Evolutionary conservation across 73 alveolate genomes (phyloP), one percentile per base, ranked within the genome.

Genomic region (Uronychia setigera): DNA sequence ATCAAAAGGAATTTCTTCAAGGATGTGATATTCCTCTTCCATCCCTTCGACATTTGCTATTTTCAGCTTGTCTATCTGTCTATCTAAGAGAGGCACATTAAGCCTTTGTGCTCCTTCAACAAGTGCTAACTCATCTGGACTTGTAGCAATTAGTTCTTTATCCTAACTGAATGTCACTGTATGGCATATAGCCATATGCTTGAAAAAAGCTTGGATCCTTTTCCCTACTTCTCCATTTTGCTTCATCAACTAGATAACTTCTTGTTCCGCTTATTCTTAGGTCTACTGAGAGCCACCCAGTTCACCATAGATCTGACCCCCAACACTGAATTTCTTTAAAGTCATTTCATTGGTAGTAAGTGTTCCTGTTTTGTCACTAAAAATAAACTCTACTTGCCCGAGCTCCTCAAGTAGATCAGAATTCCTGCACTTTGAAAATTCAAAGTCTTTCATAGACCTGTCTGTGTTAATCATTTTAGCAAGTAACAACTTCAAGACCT

Each of bases 291-390:
- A 77, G n/a, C 87, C 88, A 59, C 86, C 92, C 59, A 14, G 1
- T 19, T 75, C 34, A 84, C 95, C 97, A 85, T 90, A 92, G n/a
- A 86, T 28, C 0, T 60, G 34, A 1, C 29, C 31, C 29, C 97
- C 97, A 28, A 89, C 77, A 0, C 35, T 32, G 30, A 78, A 75
- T n/a, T 78, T 46, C 46, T 86, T 90, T 57, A 90, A 90, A 82
- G 84, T 88, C 95, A 90, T 90, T 0, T 82, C 74, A 32, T 90
- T 90, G 58, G 89, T 80, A 57, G 93, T 77, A 1, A 82, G 87
- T 76, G 98, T 94, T n/a, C 98, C 98, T 0, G 98, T 94, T 87
- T 94, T 94, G 85, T 94, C 98, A 19, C 94, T 82, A 88, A 94
- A 94, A 57, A 94, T 84, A 58, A 86, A 94, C 19, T 88, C 74